Percentiles rank a stretch among this genome's conserved stretches.
Conservation (phyloP, 2,329 filamentous ascomycete species). For the Epichloe sylvatica region DNA sequence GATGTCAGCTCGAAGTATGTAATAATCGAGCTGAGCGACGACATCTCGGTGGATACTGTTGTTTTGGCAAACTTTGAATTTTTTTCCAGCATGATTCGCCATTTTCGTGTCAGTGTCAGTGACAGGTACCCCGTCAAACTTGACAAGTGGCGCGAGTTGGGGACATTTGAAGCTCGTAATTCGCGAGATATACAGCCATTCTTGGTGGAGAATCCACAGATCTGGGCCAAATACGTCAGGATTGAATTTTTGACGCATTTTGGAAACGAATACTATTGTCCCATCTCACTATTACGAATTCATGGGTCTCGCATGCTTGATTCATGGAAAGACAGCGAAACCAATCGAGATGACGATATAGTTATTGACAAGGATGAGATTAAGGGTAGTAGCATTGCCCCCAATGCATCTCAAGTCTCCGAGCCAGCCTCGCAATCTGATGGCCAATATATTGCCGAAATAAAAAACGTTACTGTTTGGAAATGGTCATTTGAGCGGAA, state of each 20-base stretch:
- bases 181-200: constrained; percentile 91
- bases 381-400: neutral
- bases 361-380: constrained; percentile 20
- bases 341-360: constrained; percentile 48
- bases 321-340: constrained; percentile 73
- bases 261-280: constrained; percentile 94
- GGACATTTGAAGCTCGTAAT: constrained; percentile 81
- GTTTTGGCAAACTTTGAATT: constrained; percentile 99
- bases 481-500: neutral
- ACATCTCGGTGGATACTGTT: constrained; percentile 76
- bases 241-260: constrained; percentile 90
- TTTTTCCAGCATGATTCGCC: constrained; percentile 92
- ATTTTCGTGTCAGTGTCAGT: constrained; percentile 81
- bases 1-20: constrained; percentile 78
- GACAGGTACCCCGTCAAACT: constrained; percentile 87
- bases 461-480: neutral
- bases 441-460: neutral
- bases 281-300: constrained; percentile 75
- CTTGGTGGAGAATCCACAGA: constrained; percentile 81
- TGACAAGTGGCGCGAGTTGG: constrained; percentile 83
- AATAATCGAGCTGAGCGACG: constrained; percentile 84
- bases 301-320: constrained; percentile 96
- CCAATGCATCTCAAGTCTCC: neutral
- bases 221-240: constrained; percentile 86
- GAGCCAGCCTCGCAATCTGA: neutral